Evolutionary conservation across 1,139 yeast genomes (phyloP).

Genomic region (Suhomyces bokatorum): DNA sequence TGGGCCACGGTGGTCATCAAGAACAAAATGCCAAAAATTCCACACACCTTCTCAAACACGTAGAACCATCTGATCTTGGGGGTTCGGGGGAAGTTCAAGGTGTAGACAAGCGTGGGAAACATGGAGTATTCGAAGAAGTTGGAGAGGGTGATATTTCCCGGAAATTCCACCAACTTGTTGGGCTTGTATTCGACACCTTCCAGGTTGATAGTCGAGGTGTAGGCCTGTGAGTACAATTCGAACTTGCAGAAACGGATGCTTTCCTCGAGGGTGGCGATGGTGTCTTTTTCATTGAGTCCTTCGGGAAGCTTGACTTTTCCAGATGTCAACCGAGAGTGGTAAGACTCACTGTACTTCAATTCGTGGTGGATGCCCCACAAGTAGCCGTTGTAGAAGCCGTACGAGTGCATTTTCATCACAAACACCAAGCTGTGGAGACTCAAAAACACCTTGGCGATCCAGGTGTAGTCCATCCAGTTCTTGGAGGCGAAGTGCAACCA

Average conservation of each 20-base stretch:
- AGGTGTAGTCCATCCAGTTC: constrained; percentile 53
- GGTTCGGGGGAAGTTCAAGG: constrained; percentile 79
- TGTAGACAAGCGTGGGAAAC: constrained; percentile 90
- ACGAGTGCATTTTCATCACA: constrained; percentile 92
- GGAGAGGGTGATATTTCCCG: constrained; percentile 61
- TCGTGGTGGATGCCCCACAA: constrained; percentile 69
- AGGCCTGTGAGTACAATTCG: constrained; percentile 56
- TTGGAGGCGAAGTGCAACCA: constrained; percentile 55
- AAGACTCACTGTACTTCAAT: constrained; percentile 46
- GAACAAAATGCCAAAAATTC: constrained; percentile 82
- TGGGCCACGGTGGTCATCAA: constrained; percentile 85
- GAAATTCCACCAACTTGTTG: constrained; percentile 49
- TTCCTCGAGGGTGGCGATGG: constrained; percentile 34
- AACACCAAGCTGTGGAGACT: constrained; percentile 81
- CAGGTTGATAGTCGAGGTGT: constrained; percentile 21
- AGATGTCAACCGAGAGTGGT: constrained; percentile 24
- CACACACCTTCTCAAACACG: constrained; percentile 68
- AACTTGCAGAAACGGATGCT: constrained; percentile 63
- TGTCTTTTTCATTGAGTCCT: constrained; percentile 27
- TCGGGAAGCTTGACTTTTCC: constrained; percentile 13
- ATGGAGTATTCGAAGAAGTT: constrained; percentile 77
- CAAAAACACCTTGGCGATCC: constrained; percentile 87
- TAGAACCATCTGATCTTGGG: constrained; percentile 65
- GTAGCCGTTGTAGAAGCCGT: constrained; percentile 85
- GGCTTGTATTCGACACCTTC: constrained; percentile 17